A percentile compares a stretch with the other conserved stretches of the same genome.
These are phyloP conservation scores for Handroanthus guayacan DNA, from an alignment of 257 asterid genomes.

Conservation along the genomic window DNA sequence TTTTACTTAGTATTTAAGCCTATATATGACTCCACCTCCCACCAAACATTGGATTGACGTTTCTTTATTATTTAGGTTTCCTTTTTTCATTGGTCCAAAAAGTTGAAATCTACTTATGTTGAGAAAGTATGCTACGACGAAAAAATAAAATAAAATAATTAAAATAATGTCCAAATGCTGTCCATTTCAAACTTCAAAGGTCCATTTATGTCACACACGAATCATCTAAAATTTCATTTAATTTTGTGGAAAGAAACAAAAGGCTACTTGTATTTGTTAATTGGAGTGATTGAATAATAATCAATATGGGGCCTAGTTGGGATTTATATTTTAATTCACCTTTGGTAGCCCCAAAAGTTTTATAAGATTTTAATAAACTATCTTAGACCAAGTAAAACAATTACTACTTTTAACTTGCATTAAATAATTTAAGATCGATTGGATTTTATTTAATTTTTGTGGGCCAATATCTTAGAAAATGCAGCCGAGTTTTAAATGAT, in stretches of 20 bases:
- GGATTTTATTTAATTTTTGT: slow-evolving; percentile 20
- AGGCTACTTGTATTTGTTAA: slow-evolving; percentile 39
- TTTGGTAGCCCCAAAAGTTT: slow-evolving; percentile 43
- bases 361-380: slow-evolving; percentile 5
- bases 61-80: slow-evolving; percentile 41
- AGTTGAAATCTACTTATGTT: slow-evolving; percentile 59
- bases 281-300: slow-evolving; percentile 34
- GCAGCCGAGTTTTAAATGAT: slow-evolving; percentile 10
- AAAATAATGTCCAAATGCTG: slow-evolving; percentile 38
- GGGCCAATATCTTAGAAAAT: slow-evolving; percentile 31
- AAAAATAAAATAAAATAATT: slow-evolving; percentile 19
- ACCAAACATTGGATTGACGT: slow-evolving; percentile 55
- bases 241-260: slow-evolving; percentile 38
- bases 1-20: slow-evolving; percentile 69
- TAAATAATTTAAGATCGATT: neutral
- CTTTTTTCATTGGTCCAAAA: slow-evolving; percentile 63
- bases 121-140: slow-evolving; percentile 20
- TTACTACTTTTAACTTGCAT: slow-evolving; percentile 13
- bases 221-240: slow-evolving; percentile 38
- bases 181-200: slow-evolving; percentile 57
- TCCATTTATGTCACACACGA: slow-evolving; percentile 60
- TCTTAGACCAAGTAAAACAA: slow-evolving; percentile 46
- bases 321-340: slow-evolving; percentile 43
- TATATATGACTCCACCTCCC: slow-evolving; percentile 51
- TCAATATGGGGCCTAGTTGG: slow-evolving; percentile 39